Evolutionary conservation across 1,284 basidiomycete genomes (phyloP), one percentile per base, ranked within the genome.

Genomic region (Sporisorium iseilematis-ciliati): DNA sequence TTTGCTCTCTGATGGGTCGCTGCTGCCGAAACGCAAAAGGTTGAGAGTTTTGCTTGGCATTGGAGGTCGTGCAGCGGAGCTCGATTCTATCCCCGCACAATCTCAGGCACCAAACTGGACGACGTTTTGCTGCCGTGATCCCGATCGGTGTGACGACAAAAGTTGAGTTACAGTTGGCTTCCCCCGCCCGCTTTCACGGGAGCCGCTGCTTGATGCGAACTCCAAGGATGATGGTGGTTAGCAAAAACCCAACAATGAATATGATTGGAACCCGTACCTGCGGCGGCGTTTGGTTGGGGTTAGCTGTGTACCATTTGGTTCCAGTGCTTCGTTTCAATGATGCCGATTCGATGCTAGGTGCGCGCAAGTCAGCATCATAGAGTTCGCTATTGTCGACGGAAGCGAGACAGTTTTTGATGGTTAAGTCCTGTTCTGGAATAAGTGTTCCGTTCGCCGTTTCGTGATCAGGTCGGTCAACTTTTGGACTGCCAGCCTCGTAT

Each of bases 321-420:
- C 23, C 21, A 16, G 2, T 23, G 2, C 6, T 29, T 29, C 29
- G 29, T 29, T 29, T 29, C 29, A 29, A 25, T 45, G 42, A 8
- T 43, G 20, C 29, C 29, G 29, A 29, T 5, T 29, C 29, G 8
- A 29, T 23, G 41, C 16, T n/a, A 16, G 45, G 16, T 40, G 53
- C 35, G 49, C 42, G 57, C 49, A 61, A 48, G 53, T 53, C 57
- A 61, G 52, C 65, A 66, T 57, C 53, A 52, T 60, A 42, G 52
- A 50, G n/a, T 23, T n/a, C 8, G 41, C 25, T 35, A 18, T 7
- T 25, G 45, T 46, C 45, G 23, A 29, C 26, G 46, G 26, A 29
- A 48, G 46, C 46, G 46, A 48, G 46, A 48, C 46, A 29, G 5
- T 21, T 14, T 14, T n/a, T n/a, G n/a, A n/a, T n/a, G 35, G 16